phyloP scores from a whole-genome alignment of 1,284 basidiomycete species.

The Uromyces viciae-fabae region DNA sequence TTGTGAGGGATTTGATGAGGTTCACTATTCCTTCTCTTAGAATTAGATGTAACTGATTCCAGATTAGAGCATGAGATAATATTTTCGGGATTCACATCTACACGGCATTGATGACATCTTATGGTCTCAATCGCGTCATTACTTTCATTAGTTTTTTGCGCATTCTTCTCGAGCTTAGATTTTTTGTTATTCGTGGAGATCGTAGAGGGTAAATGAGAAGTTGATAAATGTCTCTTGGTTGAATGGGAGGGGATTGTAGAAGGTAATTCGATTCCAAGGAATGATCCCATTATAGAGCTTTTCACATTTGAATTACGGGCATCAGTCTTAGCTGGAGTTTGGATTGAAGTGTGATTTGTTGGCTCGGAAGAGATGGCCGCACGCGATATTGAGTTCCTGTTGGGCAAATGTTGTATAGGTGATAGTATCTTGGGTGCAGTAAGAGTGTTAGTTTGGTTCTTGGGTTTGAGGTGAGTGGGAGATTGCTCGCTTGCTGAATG shows the following conservation, averaged over 20 bases:
- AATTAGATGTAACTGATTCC: neutral
- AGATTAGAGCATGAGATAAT: conserved; percentile 32
- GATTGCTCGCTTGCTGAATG: conserved; percentile 11
- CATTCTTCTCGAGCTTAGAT: neutral
- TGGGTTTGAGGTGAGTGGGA: conserved; percentile 4
- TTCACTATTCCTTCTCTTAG: conserved; percentile 9
- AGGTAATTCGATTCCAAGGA: neutral
- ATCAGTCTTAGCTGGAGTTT: neutral
- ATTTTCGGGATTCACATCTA: conserved; percentile 7
- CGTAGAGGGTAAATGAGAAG: neutral
- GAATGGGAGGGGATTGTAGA: conserved; percentile 1
- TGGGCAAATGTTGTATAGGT: neutral
- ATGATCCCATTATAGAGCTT: too few species aligned
- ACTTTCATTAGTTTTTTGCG: neutral
- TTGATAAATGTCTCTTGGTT: conserved; percentile 5
- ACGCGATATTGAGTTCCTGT: conserved; percentile 26
- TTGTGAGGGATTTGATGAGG: neutral
- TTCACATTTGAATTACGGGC: neutral
- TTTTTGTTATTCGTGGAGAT: conserved; percentile 9
- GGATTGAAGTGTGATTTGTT: neutral
- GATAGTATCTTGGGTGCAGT: neutral
- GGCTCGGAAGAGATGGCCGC: conserved; percentile 9
- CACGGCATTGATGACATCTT: conserved; percentile 44
- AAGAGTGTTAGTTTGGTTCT: neutral
- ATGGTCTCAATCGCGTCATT: neutral